Base-by-base conservation (phyloP, 495 filamentous ascomycete species). In the Lasiosphaeris hirsuta region DNA sequence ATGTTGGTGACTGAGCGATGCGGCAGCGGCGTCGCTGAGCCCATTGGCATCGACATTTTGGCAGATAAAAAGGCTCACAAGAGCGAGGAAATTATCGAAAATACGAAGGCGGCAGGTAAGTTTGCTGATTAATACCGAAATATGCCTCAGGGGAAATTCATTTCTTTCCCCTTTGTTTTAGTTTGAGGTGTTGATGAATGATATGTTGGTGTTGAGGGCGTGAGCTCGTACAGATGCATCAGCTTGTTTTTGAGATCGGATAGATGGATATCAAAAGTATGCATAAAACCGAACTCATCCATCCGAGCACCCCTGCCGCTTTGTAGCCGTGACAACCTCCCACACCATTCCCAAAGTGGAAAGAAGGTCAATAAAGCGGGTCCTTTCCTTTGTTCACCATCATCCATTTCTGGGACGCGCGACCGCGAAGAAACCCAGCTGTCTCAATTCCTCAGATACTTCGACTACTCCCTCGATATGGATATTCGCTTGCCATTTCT, bases 1-100 rank as follows among this genome's bases (percentile, higher is more conserved):
- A 82, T 81, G 68, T 66, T 82, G 19, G 81, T 71, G 34, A 84
- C 77, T 18, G 72, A 69, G 45, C 80, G 74, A 59, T 82, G 81
- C 33, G 73, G 71, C 47, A 75, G 69, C 23, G 23, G 23, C 37
- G 65, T 64, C 3, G 66, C 30, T 35, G 65, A 69, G 44, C 61
- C 58, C 46, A 59, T 63, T 7, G 69, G 65, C 40, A 70, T 59
- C 42, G 61, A 40, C 59, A 63, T 62, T 43, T n/a, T 49, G 11
- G 34, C 10, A 0, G 30, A n/a, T 35, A n/a, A 10, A 23, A 40
- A 36, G 9, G 11, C 2, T 35, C 6, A 38, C 2, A 13, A 33
- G 11, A 49, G 43, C 7, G 38, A 30, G 38, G 3, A 10, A 44
- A 30, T 30, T 30, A 30, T 30, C 23, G 5, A 30, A 30, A 30